phyloP scores from a whole-genome alignment of 345 rosid species.

The Durio zibethinus region DNA sequence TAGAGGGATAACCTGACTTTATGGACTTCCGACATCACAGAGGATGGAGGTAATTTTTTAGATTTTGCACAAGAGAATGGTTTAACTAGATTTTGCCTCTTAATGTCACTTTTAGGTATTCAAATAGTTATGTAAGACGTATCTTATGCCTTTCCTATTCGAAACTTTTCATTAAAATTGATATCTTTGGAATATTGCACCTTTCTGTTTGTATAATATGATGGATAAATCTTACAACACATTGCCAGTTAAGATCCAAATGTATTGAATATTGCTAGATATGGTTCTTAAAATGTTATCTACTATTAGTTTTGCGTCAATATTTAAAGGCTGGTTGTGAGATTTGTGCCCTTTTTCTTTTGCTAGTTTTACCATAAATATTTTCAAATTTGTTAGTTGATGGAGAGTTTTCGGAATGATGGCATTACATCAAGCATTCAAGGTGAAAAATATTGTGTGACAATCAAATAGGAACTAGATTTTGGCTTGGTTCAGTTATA shows the following conservation, averaged over 20 bases:
- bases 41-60: constrained; percentile 53
- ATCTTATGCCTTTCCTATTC: neutral
- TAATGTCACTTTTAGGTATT: neutral
- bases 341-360: neutral
- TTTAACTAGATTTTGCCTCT: neutral
- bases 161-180: neutral
- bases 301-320: neutral
- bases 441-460: too few species aligned
- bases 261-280: neutral
- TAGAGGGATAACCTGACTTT: constrained; percentile 72
- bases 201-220: neutral
- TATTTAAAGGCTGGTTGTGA: neutral
- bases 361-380: neutral
- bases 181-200: neutral
- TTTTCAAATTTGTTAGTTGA: neutral
- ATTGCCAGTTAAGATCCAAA: neutral
- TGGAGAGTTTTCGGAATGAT: neutral
- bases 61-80: neutral
- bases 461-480: neutral
- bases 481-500: neutral
- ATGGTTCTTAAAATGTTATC: neutral
- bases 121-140: neutral
- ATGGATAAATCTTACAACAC: neutral
- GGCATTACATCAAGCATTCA: too few species aligned
- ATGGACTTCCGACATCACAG: constrained; percentile 74